These are phyloP conservation scores for Pleurostoma richardsiae DNA, from an alignment of 2,329 filamentous ascomycete species.

Conservation along the genomic window DNA sequence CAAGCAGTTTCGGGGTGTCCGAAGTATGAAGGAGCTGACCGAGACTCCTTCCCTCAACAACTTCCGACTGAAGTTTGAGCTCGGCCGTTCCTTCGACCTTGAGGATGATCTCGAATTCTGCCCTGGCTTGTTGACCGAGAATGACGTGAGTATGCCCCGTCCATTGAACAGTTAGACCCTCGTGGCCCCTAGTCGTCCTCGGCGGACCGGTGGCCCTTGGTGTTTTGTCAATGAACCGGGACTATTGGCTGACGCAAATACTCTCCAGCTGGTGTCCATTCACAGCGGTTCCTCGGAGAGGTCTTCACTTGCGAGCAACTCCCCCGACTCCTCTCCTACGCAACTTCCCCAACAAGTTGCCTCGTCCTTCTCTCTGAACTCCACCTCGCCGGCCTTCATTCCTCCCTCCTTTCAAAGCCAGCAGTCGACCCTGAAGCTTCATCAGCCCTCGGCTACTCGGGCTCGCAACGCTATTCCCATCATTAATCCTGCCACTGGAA, in stretches of 20 bases:
- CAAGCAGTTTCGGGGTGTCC: conserved; percentile 80
- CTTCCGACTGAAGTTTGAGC: conserved; percentile 86
- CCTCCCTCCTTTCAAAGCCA: conserved; percentile 63
- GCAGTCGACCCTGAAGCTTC: conserved; percentile 68
- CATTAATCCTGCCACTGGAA: conserved; percentile 89
- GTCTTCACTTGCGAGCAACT: conserved; percentile 91
- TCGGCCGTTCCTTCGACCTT: conserved; percentile 87
- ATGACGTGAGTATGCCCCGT: conserved; percentile 65
- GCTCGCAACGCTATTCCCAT: conserved; percentile 95
- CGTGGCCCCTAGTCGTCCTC: conserved; percentile 3
- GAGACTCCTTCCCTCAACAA: conserved; percentile 71
- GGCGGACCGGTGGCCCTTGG: neutral
- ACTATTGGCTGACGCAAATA: neutral
- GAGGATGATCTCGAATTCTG: conserved; percentile 97
- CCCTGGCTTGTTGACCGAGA: conserved; percentile 85
- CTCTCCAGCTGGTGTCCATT: conserved; percentile 76
- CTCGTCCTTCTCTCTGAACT: conserved; percentile 70
- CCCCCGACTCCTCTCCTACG: conserved; percentile 84
- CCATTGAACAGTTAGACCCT: neutral
- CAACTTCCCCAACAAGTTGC: conserved; percentile 79
- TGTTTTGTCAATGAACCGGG: too few relatives aligned
- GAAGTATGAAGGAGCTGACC: conserved; percentile 79
- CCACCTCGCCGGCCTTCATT: conserved; percentile 60
- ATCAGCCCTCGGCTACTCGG: conserved; percentile 86
- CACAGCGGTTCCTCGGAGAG: conserved; percentile 86